Evolutionary conservation across 371 early-diverging fungal species (phyloP), one percentile per base, ranked within the genome.

Genomic region (Entomophthora muscae): DNA sequence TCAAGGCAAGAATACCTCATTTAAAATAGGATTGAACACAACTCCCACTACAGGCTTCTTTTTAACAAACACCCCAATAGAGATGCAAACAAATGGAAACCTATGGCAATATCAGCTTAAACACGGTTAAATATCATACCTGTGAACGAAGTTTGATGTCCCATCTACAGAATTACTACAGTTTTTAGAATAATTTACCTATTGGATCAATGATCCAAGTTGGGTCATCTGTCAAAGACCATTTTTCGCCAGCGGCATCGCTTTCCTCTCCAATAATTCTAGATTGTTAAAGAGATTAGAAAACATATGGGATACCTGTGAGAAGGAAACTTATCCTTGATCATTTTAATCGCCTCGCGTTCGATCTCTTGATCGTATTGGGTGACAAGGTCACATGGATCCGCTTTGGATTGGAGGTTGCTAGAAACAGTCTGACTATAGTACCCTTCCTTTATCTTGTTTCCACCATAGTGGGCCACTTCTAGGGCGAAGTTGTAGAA

Each of bases 161-260:
- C 93, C 84, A 73, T 93, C 86, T 82, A 70, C 17, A 24, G 57
- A 26, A 29, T 53, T 54, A 54, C 28, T 22, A 55, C 10, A 23
- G 22, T 7, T 56, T 32, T 53, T 17, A 21, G 32, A 7, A 28
- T 17, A 63, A 60, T 63, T 68, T 72, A 78, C 83, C 86, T 65
- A 93, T 83, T 1, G 94, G 94, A 67, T 94, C 93, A 2, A 93
- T 85, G 63, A 93, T 85, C 92, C 93, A 92, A 1, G 93, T 91
- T 7, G 91, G 90, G 2, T 77, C 75, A 64, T 86, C 72, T 7
- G 86, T 86, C 65, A 87, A 73, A 23, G 68, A 68, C 61, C 78
- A 74, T 23, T 76, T 76, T 42, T 80, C 78, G 23, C 83, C 87
- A 59, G 72, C 74, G 23, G 81, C 83, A 13, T 78, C 75, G 1